phyloP scores from a whole-genome alignment of 352 stramenopile genomes.

The Phytophthora cactorum region DNA sequence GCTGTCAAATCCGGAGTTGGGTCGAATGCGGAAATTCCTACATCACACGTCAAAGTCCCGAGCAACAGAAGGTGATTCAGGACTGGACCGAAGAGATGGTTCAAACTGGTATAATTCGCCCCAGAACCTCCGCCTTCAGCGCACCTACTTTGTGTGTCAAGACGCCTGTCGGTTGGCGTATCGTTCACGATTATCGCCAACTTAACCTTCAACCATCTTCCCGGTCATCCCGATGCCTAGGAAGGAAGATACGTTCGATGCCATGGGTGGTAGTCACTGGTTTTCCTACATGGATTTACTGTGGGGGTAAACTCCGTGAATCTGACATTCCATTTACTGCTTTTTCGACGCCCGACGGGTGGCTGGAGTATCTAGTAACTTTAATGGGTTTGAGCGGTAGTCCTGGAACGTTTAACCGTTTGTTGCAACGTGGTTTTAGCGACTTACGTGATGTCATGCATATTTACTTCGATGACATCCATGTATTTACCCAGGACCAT shows the following conservation, averaged over 20 bases:
- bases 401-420: neutral
- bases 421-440: slow-evolving; percentile 1
- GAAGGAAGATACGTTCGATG: slow-evolving; percentile 1
- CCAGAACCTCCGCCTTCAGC: neutral
- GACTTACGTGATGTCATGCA: slow-evolving; percentile 4
- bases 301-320: slow-evolving; percentile 5
- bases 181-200: slow-evolving; percentile 6
- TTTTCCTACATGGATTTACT: slow-evolving; percentile 11
- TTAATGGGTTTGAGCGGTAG: slow-evolving; percentile 1
- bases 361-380: slow-evolving; percentile 10
- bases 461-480: slow-evolving; percentile 12
- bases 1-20: too few species aligned
- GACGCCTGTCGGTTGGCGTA: slow-evolving; percentile 1
- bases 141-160: slow-evolving; percentile 1
- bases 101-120: neutral
- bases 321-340: slow-evolving; percentile 8
- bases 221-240: neutral
- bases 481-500: slow-evolving; percentile 1
- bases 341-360: slow-evolving; percentile 2
- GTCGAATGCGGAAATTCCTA: too few species aligned
- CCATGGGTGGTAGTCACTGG: neutral
- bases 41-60: neutral
- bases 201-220: neutral
- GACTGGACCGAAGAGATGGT: slow-evolving; percentile 2
- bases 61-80: neutral